Evolutionary conservation across 257 asterid species (phyloP).

Genomic region (Galeopsis tetrahit): DNA sequence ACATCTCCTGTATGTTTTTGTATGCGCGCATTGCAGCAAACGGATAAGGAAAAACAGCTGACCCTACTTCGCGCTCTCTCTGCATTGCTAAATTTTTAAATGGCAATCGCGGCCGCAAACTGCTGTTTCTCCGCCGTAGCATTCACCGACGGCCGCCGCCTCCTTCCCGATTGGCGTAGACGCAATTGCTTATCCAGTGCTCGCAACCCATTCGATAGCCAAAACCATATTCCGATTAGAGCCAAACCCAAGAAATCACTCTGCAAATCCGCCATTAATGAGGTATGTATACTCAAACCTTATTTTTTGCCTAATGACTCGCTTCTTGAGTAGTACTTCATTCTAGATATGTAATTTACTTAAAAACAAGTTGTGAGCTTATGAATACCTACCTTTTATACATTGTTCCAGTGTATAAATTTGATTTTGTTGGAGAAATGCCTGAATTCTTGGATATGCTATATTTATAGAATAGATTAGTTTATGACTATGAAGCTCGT

Average conservation of each 20-base stretch:
- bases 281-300: slow-evolving; percentile 23
- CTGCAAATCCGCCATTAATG: slow-evolving; percentile 32
- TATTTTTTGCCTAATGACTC: neutral
- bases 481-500: neutral
- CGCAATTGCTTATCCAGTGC: slow-evolving; percentile 29
- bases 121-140: slow-evolving; percentile 49
- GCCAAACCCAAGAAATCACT: slow-evolving; percentile 33
- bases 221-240: slow-evolving; percentile 30
- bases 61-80: slow-evolving; percentile 27
- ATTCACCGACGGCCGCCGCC: slow-evolving; percentile 39
- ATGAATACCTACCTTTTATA: neutral
- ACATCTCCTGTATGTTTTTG: neutral
- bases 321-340: neutral
- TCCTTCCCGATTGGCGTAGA: slow-evolving; percentile 27
- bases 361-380: neutral
- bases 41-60: slow-evolving; percentile 45
- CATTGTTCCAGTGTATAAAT: neutral
- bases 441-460: slow-evolving; percentile 2
- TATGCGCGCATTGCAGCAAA: neutral
- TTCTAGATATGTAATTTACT: neutral
- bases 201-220: slow-evolving; percentile 35
- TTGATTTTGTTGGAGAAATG: neutral
- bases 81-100: slow-evolving; percentile 26
- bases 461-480: neutral
- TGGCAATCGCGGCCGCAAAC: slow-evolving; percentile 55